Conservation (phyloP, 83 land plant genomes). For the Picea abies region DNA sequence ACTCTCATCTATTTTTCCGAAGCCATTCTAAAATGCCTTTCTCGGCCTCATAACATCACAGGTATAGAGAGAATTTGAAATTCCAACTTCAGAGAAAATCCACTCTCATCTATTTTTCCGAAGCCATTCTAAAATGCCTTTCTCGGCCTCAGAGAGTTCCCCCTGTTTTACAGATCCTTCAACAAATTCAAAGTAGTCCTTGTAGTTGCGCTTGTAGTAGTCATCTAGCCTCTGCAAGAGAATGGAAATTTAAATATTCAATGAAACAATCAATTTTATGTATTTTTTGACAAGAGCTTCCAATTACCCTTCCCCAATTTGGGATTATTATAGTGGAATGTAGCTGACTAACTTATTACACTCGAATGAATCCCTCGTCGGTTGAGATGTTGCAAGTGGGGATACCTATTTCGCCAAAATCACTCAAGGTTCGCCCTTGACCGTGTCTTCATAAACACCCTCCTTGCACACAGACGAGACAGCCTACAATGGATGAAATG, state of each 20-base stretch:
- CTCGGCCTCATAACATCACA: slow-evolving; percentile 51
- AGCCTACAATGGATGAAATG: too few relatives aligned
- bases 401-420: too few relatives aligned
- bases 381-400: too few relatives aligned
- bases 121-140: slow-evolving; percentile 85
- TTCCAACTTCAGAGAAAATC: background rate
- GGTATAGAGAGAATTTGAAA: background rate
- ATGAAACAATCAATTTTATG: background rate
- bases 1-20: slow-evolving; percentile 42
- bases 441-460: too few relatives aligned
- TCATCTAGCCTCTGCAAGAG: slow-evolving; percentile 71
- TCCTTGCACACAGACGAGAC: too few relatives aligned
- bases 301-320: background rate
- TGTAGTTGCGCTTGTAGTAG: slow-evolving; percentile 86
- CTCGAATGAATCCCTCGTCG: too few relatives aligned
- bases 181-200: slow-evolving; percentile 79
- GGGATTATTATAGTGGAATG: background rate
- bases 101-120: slow-evolving; percentile 41
- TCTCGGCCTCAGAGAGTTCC: slow-evolving; percentile 67
- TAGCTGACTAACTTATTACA: too few relatives aligned
- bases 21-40: slow-evolving; percentile 88
- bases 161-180: slow-evolving; percentile 67
- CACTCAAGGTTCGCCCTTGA: too few relatives aligned
- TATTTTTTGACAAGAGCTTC: background rate
- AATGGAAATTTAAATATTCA: background rate